Evolutionary conservation across 805 yeast genomes (phyloP).

Genomic region (Wickerhamiella alocasiicola): DNA sequence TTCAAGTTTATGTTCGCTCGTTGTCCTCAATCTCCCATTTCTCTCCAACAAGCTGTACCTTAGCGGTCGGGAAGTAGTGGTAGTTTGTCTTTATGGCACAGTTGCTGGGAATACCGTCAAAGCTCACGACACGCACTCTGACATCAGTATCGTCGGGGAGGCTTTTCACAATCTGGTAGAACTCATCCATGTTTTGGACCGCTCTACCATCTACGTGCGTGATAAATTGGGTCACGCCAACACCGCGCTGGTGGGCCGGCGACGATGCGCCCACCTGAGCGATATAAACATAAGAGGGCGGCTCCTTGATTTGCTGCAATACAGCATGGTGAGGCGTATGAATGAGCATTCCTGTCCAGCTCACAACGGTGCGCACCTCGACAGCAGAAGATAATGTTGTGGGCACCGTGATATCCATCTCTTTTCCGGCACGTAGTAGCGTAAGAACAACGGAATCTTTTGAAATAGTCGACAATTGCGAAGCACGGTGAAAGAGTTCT

Average conservation of each 20-base stretch:
- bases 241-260: conserved; percentile 73
- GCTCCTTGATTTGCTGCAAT: conserved; percentile 60
- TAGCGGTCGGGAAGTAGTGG: conserved; percentile 49
- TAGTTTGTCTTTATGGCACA: conserved; percentile 74
- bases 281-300: conserved; percentile 78
- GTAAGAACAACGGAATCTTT: conserved; percentile 42
- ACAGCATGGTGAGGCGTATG: conserved; percentile 92
- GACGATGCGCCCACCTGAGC: conserved; percentile 66
- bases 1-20: neutral
- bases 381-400: conserved; percentile 47
- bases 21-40: conserved; percentile 1
- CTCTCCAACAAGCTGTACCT: conserved; percentile 1
- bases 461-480: conserved; percentile 44
- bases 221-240: conserved; percentile 68
- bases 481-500: conserved; percentile 47
- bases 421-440: conserved; percentile 59
- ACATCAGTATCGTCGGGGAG: conserved; percentile 74
- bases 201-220: conserved; percentile 76
- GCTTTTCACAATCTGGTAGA: conserved; percentile 49
- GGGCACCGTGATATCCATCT: conserved; percentile 48
- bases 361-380: conserved; percentile 52
- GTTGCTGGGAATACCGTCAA: conserved; percentile 79
- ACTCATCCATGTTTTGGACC: conserved; percentile 57
- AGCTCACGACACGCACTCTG: conserved; percentile 67
- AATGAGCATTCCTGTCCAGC: conserved; percentile 74